Evolutionary conservation across 352 stramenopile species (phyloP).

Genomic region (Phytophthora vignae): DNA sequence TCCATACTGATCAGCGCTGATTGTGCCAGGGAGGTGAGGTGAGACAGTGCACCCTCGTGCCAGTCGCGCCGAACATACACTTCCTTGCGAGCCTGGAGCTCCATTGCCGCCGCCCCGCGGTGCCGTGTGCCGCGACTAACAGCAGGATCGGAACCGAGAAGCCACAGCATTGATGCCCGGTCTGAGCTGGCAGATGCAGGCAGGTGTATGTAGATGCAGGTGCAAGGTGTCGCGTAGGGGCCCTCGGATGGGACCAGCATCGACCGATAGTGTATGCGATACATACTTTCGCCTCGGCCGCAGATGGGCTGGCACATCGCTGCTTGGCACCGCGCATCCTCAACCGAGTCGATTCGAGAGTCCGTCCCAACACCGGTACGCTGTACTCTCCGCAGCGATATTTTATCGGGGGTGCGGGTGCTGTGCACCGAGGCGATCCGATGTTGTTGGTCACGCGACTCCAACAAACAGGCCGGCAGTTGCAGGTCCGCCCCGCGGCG

Average conservation of each 20-base stretch:
- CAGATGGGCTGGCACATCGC: neutral
- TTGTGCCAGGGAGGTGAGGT: conserved; percentile 14
- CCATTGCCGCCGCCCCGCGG: neutral
- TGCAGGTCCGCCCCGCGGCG: conserved; percentile 1
- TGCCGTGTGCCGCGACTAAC: neutral
- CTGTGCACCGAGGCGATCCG: neutral
- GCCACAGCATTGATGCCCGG: neutral
- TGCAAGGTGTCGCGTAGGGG: neutral
- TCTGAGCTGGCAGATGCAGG: neutral
- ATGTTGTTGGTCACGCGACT: neutral
- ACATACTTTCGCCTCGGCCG: neutral
- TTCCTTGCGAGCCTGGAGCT: neutral
- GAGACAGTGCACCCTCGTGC: conserved; percentile 12
- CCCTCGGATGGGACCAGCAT: neutral
- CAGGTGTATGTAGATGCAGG: neutral
- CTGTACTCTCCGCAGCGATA: neutral
- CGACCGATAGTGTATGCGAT: conserved; percentile 3
- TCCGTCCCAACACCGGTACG: neutral
- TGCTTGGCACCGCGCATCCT: neutral
- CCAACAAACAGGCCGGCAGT: neutral
- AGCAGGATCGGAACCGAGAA: neutral
- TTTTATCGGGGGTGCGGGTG: no score
- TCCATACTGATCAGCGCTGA: conserved; percentile 17
- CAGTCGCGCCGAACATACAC: conserved; percentile 8
- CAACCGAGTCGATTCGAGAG: neutral